Evolutionary conservation across 139 green algal species (phyloP), one percentile per base, ranked within the genome.

Genomic region (Parachlorella kessleri): DNA sequence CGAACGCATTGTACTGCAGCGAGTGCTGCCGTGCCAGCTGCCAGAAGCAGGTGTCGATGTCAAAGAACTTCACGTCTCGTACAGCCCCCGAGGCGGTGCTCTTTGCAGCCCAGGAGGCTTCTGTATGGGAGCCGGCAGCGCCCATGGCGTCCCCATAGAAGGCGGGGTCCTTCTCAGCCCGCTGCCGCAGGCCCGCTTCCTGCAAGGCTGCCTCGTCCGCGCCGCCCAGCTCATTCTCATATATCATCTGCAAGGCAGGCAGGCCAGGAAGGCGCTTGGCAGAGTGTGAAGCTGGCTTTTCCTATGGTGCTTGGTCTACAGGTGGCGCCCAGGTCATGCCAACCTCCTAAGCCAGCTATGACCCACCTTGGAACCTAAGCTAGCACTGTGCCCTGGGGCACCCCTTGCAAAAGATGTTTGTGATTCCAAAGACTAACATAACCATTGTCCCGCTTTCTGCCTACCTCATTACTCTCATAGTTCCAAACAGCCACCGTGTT

Each of bases 21-120:
- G 48, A 79, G 32, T 86, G 80, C 77, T 90, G 81, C 59, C 64
- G 54, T 10, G 79, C 81, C 21, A 88, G 66, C 55, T 93, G 88
- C 89, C 88, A 93, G 65, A 89, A 88, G 38, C 66, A 77, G 1
- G 79, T 83, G 30, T 91, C 80, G 30, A 79, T 76, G 77, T 93
- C 89, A 6, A 91, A 70, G 55, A 93, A 93, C 9, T 68, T 37
- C n/a, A 93, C 64, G 78, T 88, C 82, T 24, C 68, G 72, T 3
- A 93, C 78, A 8, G 75, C 53, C 33, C 88, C 88, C 24, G 88
- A 85, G 72, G 84, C 77, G 6, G 82, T 72, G 65, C 66, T 65
- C 54, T 90, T 90, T 39, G 72, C 55, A 9, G 38, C 30, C 64
- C 82, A 37, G 33, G 28, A 78, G 41, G 73, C 69, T 63, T 85